Conservation (phyloP, 768 basidiomycete species). For the Kwoniella pini region DNA sequence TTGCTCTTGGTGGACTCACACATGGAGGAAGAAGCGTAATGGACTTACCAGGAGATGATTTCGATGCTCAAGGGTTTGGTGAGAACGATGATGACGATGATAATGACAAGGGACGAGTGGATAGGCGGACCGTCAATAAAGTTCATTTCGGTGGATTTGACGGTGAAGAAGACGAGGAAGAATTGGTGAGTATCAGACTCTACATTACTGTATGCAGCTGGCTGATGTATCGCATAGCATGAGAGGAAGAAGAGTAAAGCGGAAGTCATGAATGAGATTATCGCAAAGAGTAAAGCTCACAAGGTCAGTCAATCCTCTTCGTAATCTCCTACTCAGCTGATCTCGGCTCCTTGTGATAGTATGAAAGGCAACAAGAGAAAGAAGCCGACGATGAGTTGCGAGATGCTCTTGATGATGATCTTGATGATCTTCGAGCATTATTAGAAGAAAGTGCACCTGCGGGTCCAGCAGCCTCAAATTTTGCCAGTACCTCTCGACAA, state of each 20-base stretch:
- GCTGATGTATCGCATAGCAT: slow-evolving; percentile 59
- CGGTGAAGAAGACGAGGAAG: slow-evolving; percentile 65
- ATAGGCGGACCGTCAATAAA: slow-evolving; percentile 65
- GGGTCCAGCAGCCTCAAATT: slow-evolving; percentile 39
- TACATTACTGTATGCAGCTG: neutral
- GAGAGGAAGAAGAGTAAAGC: slow-evolving; percentile 85
- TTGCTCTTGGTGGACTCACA: slow-evolving; percentile 47
- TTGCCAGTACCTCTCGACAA: slow-evolving; percentile 45
- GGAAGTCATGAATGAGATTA: slow-evolving; percentile 97
- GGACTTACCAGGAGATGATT: slow-evolving; percentile 53
- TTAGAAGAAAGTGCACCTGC: slow-evolving; percentile 55
- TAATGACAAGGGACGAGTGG: slow-evolving; percentile 69
- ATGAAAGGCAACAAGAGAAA: slow-evolving; percentile 81
- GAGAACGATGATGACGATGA: slow-evolving; percentile 59
- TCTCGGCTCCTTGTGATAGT: slow-evolving; percentile 58
- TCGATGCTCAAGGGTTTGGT: slow-evolving; percentile 46
- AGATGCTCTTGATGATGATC: slow-evolving; percentile 82
- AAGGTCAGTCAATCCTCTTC: slow-evolving; percentile 62
- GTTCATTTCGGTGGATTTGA: slow-evolving; percentile 86
- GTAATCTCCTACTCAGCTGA: slow-evolving; percentile 6
- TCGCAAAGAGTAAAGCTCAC: slow-evolving; percentile 94
- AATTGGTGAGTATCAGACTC: slow-evolving; percentile 57
- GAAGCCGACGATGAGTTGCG: slow-evolving; percentile 83
- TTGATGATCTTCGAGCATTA: slow-evolving; percentile 74
- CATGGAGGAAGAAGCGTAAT: slow-evolving; percentile 51